Percentiles rank a stretch among this genome's conserved stretches.
Conservation (phyloP, 257 asterid genomes). For the Linderniella brevidens region DNA sequence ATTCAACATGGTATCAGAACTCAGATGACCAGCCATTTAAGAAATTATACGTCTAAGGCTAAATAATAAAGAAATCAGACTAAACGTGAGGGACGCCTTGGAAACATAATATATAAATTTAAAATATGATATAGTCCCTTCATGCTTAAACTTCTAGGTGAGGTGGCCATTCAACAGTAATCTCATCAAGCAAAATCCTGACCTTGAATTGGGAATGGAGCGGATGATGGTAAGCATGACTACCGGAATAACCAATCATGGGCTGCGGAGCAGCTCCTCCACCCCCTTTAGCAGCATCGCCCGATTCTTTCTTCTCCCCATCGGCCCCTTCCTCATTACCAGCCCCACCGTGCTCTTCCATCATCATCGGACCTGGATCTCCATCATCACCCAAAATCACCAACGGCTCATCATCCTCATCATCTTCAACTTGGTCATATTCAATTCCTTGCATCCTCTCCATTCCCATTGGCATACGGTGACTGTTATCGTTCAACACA, state of each 20-base stretch:
- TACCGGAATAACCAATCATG: slow-evolving; percentile 40
- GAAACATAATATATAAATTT: no score
- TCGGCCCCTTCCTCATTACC: slow-evolving; percentile 56
- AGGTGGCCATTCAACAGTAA: no score
- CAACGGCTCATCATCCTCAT: slow-evolving; percentile 64
- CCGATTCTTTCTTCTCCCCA: slow-evolving; percentile 60
- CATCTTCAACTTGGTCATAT: slow-evolving; percentile 27
- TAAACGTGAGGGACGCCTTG: no score
- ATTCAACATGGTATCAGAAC: no score
- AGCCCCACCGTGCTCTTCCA: slow-evolving; percentile 64
- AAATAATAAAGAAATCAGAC: no score
- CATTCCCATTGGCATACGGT: slow-evolving; percentile 39
- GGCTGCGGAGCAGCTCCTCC: slow-evolving; percentile 33
- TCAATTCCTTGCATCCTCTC: slow-evolving; percentile 25
- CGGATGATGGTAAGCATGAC: slow-evolving; percentile 51
- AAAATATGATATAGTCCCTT: no score
- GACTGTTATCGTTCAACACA: slow-evolving; percentile 43
- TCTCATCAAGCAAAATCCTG: slow-evolving; percentile 77
- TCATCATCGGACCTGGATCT: slow-evolving; percentile 23
- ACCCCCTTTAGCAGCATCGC: slow-evolving; percentile 40
- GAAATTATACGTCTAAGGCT: no score
- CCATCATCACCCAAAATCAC: slow-evolving; percentile 65
- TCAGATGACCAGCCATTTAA: no score
- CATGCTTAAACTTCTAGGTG: no score
- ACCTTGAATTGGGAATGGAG: slow-evolving; percentile 95